Evolutionary conservation across 148 eudicot genomes (phyloP).

Genomic region (Dysphania ambrosioides): DNA sequence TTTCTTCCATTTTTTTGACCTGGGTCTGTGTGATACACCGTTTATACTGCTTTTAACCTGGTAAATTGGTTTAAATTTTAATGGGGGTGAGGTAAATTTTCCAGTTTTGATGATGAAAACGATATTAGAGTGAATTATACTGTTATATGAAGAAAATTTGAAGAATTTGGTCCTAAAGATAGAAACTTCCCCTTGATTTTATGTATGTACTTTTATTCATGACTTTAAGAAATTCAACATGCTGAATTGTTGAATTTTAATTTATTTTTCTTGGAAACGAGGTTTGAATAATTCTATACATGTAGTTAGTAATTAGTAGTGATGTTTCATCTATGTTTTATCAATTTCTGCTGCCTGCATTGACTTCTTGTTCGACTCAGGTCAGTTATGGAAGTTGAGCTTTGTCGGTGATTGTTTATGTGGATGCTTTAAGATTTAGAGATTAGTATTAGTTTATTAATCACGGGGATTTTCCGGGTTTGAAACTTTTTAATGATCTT

Average conservation of each 20-base stretch:
- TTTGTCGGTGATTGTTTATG: not conserved
- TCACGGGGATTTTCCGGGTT: not conserved
- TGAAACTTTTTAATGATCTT: not conserved
- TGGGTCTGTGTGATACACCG: not conserved
- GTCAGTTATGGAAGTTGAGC: too few relatives aligned
- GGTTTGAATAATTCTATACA: not conserved
- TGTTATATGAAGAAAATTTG: not conserved
- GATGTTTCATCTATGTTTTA: too few relatives aligned
- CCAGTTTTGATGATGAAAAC: not conserved
- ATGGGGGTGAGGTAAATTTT: not conserved
- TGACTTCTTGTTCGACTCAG: too few relatives aligned
- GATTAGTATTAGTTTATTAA: not conserved
- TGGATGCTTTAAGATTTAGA: not conserved
- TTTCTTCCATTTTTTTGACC: not conserved
- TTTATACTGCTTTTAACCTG: not conserved
- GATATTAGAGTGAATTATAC: not conserved
- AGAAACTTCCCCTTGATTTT: too few relatives aligned
- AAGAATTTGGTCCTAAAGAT: not conserved
- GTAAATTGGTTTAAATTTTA: too few relatives aligned
- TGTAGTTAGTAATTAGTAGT: conserved; percentile 16
- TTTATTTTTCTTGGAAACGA: not conserved
- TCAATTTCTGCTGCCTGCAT: too few relatives aligned
- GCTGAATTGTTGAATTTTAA: conserved; percentile 12
- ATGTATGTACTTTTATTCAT: not conserved
- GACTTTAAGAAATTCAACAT: not conserved